Conservation (phyloP, 805 yeast genomes). For the Suhomyces canberraensis region DNA sequence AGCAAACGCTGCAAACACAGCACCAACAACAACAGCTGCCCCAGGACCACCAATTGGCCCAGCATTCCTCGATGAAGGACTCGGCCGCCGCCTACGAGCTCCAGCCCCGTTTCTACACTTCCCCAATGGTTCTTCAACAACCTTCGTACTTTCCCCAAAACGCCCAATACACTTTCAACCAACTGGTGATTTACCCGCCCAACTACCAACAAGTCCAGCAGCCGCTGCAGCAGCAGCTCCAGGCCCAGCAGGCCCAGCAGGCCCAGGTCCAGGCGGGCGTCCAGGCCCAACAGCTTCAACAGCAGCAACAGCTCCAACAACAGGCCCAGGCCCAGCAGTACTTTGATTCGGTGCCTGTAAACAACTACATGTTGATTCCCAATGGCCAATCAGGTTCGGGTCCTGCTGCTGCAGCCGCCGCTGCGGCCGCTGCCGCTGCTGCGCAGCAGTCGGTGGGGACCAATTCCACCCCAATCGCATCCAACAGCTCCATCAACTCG, state of each 20-base stretch:
- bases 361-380: conserved; percentile 22
- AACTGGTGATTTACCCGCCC: conserved; percentile 7
- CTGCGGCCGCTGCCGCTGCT: conserved; percentile 4
- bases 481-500: conserved; percentile 9
- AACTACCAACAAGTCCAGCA: conserved; percentile 12
- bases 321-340: conserved; percentile 6
- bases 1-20: conserved; percentile 5
- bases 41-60: conserved; percentile 5
- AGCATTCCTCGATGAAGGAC: conserved; percentile 6
- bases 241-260: conserved; percentile 10
- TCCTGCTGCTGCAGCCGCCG: conserved; percentile 6
- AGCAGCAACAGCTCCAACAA: conserved; percentile 6
- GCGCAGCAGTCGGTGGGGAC: conserved; percentile 1
- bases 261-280: conserved; percentile 7
- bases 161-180: conserved; percentile 12
- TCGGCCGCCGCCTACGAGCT: conserved; percentile 5
- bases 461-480: conserved; percentile 6
- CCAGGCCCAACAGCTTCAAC: conserved; percentile 6
- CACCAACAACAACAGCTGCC: conserved; percentile 5
- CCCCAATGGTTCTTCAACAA: conserved; percentile 24
- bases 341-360: conserved; percentile 16
- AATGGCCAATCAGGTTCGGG: conserved; percentile 1
- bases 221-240: conserved; percentile 10
- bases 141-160: conserved; percentile 14
- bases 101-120: conserved; percentile 21